These are phyloP conservation scores for Podaxis sp. DNA, from an alignment of 768 basidiomycete species.

Conservation along the genomic window DNA sequence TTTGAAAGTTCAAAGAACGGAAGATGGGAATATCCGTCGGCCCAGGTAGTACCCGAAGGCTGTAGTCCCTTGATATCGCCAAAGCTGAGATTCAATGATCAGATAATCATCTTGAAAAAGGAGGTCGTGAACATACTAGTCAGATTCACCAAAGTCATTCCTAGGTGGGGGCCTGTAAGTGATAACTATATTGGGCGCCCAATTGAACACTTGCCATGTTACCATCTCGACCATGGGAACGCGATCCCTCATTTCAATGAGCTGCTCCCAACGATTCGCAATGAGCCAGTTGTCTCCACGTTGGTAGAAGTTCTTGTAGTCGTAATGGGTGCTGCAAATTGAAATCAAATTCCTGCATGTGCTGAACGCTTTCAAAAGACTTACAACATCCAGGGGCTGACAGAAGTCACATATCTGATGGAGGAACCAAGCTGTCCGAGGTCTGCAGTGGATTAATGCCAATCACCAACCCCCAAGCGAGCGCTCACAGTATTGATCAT, in stretches of 20 bases:
- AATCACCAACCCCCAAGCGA: not conserved
- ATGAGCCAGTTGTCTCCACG: constrained; percentile 68
- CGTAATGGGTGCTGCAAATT: constrained; percentile 42
- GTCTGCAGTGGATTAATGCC: constrained; percentile 26
- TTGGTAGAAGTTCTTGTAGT: constrained; percentile 66
- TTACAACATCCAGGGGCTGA: constrained; percentile 49
- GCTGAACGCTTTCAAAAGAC: constrained; percentile 15
- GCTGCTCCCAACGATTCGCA: constrained; percentile 67
- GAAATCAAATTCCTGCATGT: constrained; percentile 18
- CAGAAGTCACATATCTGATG: constrained; percentile 39
- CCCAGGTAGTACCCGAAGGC: constrained; percentile 44
- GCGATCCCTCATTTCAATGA: constrained; percentile 54
- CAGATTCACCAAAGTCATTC: constrained; percentile 80
- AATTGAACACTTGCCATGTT: constrained; percentile 47
- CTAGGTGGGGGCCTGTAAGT: constrained; percentile 22
- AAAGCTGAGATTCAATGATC: constrained; percentile 28
- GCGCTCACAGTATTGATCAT: constrained; percentile 46
- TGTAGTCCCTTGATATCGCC: constrained; percentile 57
- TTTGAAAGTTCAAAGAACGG: constrained; percentile 62
- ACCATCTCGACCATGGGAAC: constrained; percentile 63
- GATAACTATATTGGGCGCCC: not conserved
- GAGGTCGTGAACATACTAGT: constrained; percentile 43
- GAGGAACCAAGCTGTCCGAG: constrained; percentile 36
- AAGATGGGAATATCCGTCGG: constrained; percentile 41
- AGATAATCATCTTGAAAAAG: not conserved